These are phyloP conservation scores for Hanseniaspora clermontiae DNA, from an alignment of 805 yeast species.

Conservation along the genomic window DNA sequence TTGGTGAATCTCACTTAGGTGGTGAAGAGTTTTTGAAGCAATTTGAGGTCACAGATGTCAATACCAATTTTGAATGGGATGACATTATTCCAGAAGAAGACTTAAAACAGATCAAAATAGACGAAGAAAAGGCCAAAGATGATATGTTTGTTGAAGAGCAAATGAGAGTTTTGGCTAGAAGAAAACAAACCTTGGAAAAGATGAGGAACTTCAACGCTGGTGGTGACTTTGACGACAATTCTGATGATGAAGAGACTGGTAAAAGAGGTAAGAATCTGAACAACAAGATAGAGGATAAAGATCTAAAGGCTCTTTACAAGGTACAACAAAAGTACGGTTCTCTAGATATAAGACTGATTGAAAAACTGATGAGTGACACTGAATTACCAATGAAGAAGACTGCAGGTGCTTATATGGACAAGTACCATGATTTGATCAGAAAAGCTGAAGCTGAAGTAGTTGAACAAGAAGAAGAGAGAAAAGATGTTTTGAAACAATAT, in stretches of 20 bases:
- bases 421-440: slow-evolving; percentile 59
- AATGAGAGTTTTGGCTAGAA: slow-evolving; percentile 70
- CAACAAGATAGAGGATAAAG: slow-evolving; percentile 64
- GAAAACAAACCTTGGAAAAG: slow-evolving; percentile 60
- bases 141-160: slow-evolving; percentile 82
- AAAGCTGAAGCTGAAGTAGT: slow-evolving; percentile 49
- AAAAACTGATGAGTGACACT: slow-evolving; percentile 79
- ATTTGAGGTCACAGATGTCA: slow-evolving; percentile 95
- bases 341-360: slow-evolving; percentile 54
- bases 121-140: slow-evolving; percentile 74
- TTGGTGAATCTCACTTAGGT: slow-evolving; percentile 95
- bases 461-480: slow-evolving; percentile 53
- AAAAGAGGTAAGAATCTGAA: slow-evolving; percentile 33
- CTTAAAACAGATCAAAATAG: slow-evolving; percentile 73
- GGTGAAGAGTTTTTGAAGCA: slow-evolving; percentile 96
- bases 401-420: slow-evolving; percentile 51
- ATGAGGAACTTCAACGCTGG: slow-evolving; percentile 36
- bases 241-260: slow-evolving; percentile 27
- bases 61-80: slow-evolving; percentile 98
- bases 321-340: slow-evolving; percentile 76
- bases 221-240: slow-evolving; percentile 31
- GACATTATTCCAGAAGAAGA: slow-evolving; percentile 96
- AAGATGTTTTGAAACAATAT: slow-evolving; percentile 40
- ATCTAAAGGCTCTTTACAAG: slow-evolving; percentile 72
- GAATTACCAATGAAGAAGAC: slow-evolving; percentile 75